Conservation (phyloP, 2,329 filamentous ascomycete genomes). For the Venturia oleaginea region DNA sequence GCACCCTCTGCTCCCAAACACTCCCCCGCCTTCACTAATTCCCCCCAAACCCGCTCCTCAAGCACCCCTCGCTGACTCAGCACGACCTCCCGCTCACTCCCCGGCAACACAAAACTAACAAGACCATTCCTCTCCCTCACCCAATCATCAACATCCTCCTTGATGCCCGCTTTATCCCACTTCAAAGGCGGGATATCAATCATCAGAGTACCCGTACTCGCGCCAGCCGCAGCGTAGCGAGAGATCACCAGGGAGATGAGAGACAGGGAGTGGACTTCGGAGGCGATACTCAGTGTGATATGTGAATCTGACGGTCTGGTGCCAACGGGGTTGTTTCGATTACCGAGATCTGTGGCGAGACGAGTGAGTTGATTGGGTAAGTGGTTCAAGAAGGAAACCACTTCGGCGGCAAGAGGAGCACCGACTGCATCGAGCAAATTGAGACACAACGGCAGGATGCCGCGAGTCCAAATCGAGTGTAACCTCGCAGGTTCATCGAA, state of each 20-base stretch:
- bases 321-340: constrained; percentile 30
- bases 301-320: constrained; percentile 40
- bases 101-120: constrained; percentile 62
- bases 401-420: constrained; percentile 70
- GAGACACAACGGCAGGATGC: constrained; percentile 76
- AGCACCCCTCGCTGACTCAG: constrained; percentile 46
- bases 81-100: constrained; percentile 62
- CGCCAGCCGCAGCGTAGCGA: constrained; percentile 53
- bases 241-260: constrained; percentile 66
- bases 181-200: constrained; percentile 60
- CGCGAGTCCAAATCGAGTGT: constrained; percentile 84
- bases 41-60: constrained; percentile 61
- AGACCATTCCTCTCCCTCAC: constrained; percentile 60
- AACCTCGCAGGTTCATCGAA: constrained; percentile 69
- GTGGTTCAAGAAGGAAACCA: constrained; percentile 79
- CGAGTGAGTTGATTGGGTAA: constrained; percentile 71
- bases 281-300: constrained; percentile 63
- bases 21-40: constrained; percentile 27
- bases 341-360: constrained; percentile 64
- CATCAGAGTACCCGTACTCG: constrained; percentile 48
- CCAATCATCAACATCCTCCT: constrained; percentile 79
- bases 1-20: constrained; percentile 26
- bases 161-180: constrained; percentile 63
- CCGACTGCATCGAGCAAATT: constrained; percentile 81
- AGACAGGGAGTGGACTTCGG: constrained; percentile 70